Conservation (phyloP, 1,139 yeast genomes). For the Yamadazyma sp. region DNA sequence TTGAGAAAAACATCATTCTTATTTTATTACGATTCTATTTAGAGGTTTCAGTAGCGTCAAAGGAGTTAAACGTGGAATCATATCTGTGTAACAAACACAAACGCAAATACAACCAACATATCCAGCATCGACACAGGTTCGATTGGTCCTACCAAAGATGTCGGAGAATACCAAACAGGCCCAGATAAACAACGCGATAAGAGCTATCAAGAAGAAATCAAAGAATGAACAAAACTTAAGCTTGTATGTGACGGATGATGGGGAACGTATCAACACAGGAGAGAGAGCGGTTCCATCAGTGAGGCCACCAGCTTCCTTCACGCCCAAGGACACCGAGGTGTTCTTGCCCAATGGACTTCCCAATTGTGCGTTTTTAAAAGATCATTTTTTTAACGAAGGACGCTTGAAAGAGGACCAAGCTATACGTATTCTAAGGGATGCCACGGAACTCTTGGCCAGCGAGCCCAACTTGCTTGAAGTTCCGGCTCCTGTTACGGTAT, state of each 20-base stretch:
- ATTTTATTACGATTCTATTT: no score
- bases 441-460: conserved; percentile 61
- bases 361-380: conserved; percentile 64
- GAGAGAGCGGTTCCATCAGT: conserved; percentile 68
- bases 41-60: no score
- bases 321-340: conserved; percentile 69
- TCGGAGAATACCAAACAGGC: conserved; percentile 12
- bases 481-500: conserved; percentile 92
- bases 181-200: conserved; percentile 74
- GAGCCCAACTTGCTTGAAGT: conserved; percentile 83
- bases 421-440: conserved; percentile 60
- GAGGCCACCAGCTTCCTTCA: conserved; percentile 64
- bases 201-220: conserved; percentile 56
- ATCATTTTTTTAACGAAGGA: conserved; percentile 82
- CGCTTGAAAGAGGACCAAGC: conserved; percentile 75
- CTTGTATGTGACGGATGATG: conserved; percentile 67
- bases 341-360: conserved; percentile 69
- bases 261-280: conserved; percentile 60
- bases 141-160: no score
- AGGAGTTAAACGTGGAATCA: neutral
- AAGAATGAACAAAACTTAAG: conserved; percentile 43
- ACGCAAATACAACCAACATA: no score
- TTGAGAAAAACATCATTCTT: no score
- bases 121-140: no score
- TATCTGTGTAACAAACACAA: no score